Conservation (phyloP, 228 moss, liverwort and hornwort species). For the Sphagnum fallax region DNA sequence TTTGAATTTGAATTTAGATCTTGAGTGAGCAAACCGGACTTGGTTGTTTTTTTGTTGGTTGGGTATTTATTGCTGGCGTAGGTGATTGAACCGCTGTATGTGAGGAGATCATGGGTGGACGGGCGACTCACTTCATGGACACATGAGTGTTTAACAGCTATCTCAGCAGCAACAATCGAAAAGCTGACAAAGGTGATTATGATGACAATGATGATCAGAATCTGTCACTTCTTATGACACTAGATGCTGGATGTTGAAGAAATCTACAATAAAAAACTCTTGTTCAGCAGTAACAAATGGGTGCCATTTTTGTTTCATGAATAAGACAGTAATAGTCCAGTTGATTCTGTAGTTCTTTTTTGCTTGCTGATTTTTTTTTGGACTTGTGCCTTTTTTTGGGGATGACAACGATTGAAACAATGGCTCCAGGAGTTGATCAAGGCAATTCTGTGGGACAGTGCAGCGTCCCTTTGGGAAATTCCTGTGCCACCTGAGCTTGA, state of each 20-base stretch:
- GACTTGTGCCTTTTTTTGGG: no score
- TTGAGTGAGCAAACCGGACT: neutral
- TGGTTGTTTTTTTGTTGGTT: neutral
- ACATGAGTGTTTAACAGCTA: conserved; percentile 72
- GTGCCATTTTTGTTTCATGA: no score
- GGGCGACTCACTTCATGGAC: conserved; percentile 62
- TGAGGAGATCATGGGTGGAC: conserved; percentile 65
- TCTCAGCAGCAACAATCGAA: conserved; percentile 64
- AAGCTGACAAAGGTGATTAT: conserved; percentile 71
- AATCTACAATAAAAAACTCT: no score
- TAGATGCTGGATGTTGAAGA: neutral
- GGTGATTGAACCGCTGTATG: conserved; percentile 68
- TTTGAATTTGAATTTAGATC: no score
- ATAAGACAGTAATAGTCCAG: no score
- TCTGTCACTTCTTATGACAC: neutral
- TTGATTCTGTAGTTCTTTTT: no score
- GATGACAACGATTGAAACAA: no score
- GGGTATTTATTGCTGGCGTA: conserved; percentile 10
- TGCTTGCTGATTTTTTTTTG: no score
- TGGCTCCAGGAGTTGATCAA: conserved; percentile 69
- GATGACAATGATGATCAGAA: neutral
- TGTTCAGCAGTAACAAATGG: no score
- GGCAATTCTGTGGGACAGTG: conserved; percentile 83
- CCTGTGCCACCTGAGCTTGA: conserved; percentile 88
- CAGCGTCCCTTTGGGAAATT: conserved; percentile 79